Evolutionary conservation across 2,329 filamentous ascomycete species (phyloP).

Genomic region (Epicoccum nigrum): DNA sequence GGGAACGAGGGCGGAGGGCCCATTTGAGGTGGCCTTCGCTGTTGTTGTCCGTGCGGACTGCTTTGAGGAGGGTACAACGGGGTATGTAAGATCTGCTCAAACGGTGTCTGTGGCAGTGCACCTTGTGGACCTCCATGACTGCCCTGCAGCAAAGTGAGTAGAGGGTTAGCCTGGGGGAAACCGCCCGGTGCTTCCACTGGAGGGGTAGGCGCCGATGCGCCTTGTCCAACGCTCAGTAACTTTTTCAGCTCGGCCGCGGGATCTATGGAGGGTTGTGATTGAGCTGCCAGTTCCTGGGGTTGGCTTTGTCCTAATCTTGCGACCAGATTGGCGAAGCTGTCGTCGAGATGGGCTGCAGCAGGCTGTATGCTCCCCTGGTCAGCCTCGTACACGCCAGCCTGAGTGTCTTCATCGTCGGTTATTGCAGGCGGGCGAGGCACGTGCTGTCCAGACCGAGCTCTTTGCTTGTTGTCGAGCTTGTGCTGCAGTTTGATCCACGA

Average conservation of each 20-base stretch:
- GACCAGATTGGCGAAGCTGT: conserved; percentile 41
- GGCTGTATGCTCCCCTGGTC: conserved; percentile 24
- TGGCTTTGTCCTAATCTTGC: conserved; percentile 38
- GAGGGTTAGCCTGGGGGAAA: conserved; percentile 48
- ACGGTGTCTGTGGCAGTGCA: conserved; percentile 52
- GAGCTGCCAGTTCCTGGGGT: conserved; percentile 36
- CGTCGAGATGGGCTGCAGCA: conserved; percentile 20
- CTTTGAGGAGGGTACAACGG: conserved; percentile 62
- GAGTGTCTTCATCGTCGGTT: conserved; percentile 42
- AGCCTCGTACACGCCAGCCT: conserved; percentile 35
- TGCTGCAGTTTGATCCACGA: conserved; percentile 89
- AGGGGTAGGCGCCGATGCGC: conserved; percentile 27
- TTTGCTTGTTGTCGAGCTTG: conserved; percentile 68
- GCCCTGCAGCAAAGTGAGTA: conserved; percentile 61
- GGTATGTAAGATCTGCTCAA: conserved; percentile 60
- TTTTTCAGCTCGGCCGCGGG: conserved; percentile 60
- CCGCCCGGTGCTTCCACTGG: conserved; percentile 43
- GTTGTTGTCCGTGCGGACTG: conserved; percentile 59
- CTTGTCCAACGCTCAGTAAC: conserved; percentile 52
- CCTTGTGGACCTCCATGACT: conserved; percentile 20
- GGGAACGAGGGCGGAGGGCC: conserved; percentile 58
- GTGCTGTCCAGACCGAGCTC: conserved; percentile 36
- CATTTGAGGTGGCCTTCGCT: conserved; percentile 60
- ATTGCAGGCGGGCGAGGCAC: conserved; percentile 26
- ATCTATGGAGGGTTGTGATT: conserved; percentile 45